Percentiles rank a stretch among this genome's conserved stretches.
Evolutionary conservation across 345 rosid species (phyloP).

Genomic region (Stellera chamaejasme): DNA sequence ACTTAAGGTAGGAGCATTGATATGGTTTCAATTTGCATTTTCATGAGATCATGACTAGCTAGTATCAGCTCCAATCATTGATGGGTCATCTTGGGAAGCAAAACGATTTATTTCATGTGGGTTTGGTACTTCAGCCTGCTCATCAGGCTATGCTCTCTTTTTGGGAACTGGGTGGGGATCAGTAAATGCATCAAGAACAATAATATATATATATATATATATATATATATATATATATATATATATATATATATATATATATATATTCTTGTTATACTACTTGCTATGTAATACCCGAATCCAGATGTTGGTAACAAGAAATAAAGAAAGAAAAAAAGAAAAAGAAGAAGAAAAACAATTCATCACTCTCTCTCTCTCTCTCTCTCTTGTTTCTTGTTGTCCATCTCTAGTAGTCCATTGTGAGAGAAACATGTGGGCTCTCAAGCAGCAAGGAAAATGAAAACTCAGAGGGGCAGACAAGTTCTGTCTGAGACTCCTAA

Average conservation of each 20-base stretch:
- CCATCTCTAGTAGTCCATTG: not conserved
- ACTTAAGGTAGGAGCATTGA: not conserved
- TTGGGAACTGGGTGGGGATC: constrained; percentile 23
- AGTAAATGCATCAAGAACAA: constrained; percentile 30
- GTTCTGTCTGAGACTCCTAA: constrained; percentile 19
- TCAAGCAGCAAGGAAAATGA: constrained; percentile 21
- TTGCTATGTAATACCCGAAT: constrained; percentile 20
- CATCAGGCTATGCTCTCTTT: not conserved
- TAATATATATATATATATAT: too few species aligned
- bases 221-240: too few species aligned
- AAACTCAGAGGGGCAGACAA: constrained; percentile 8
- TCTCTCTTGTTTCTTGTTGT: constrained; percentile 2
- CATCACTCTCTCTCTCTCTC: constrained; percentile 2
- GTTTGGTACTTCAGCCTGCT: not conserved
- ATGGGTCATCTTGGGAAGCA: constrained; percentile 26
- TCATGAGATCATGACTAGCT: constrained; percentile 13
- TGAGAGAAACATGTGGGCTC: constrained; percentile 53
- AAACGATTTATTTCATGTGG: constrained; percentile 14
- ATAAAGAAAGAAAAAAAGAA: too few species aligned
- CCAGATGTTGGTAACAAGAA: too few species aligned
- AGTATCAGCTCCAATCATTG: constrained; percentile 12
- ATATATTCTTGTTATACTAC: too few species aligned
- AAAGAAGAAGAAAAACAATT: not conserved
- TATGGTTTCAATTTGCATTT: not conserved
- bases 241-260: too few species aligned